Percentiles rank a stretch among this genome's conserved stretches.
These are phyloP conservation scores for Rhizopogon vesiculosus DNA, from an alignment of 768 basidiomycete genomes.

Conservation along the genomic window DNA sequence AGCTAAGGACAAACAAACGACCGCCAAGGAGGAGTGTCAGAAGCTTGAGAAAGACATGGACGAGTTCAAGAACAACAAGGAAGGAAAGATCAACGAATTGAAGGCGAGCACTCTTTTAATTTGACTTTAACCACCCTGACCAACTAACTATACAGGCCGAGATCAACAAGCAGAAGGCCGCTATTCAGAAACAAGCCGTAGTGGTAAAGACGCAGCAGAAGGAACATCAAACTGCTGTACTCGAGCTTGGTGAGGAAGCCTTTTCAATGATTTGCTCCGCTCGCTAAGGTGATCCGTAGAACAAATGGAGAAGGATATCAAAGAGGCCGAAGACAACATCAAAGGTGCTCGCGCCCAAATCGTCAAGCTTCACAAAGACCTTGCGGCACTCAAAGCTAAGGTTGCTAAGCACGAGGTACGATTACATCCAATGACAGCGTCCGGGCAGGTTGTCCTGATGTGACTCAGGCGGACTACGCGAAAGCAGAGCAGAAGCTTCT, in stretches of 20 bases:
- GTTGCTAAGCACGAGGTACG: constrained; percentile 26
- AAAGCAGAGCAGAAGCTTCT: constrained; percentile 68
- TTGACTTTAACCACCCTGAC: background rate
- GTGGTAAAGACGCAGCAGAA: constrained; percentile 84
- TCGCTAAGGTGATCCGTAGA: constrained; percentile 9
- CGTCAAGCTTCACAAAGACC: constrained; percentile 54
- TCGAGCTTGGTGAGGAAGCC: constrained; percentile 73
- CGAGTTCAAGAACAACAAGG: constrained; percentile 98
- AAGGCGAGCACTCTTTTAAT: constrained; percentile 48
- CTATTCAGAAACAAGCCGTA: constrained; percentile 76
- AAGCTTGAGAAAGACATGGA: constrained; percentile 95
- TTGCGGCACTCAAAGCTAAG: constrained; percentile 52
- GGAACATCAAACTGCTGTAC: constrained; percentile 79
- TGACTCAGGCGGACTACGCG: constrained; percentile 46
- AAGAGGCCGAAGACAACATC: constrained; percentile 15
- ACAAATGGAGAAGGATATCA: constrained; percentile 28
- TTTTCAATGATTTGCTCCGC: background rate
- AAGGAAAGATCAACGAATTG: constrained; percentile 91
- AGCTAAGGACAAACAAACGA: constrained; percentile 73
- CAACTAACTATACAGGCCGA: constrained; percentile 43
- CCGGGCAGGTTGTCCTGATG: background rate
- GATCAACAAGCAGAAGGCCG: constrained; percentile 77
- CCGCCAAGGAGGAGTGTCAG: constrained; percentile 71
- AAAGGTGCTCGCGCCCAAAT: constrained; percentile 37
- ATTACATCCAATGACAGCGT: background rate